Conservation (phyloP, 495 filamentous ascomycete genomes). For the Neurospora hispaniola region DNA sequence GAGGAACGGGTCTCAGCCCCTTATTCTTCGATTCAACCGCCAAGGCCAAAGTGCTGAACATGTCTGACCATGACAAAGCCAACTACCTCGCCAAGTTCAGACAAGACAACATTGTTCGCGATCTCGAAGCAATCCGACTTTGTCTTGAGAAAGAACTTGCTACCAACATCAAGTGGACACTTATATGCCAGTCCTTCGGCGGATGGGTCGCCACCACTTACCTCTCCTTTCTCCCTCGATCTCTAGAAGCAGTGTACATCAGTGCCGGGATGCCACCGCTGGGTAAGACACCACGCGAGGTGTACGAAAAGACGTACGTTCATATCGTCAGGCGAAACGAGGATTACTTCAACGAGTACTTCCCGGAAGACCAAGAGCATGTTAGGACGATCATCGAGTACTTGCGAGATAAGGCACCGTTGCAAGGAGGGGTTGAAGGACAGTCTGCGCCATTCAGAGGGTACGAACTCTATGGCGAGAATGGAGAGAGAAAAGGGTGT, state of each 20-base stretch:
- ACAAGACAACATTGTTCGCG: constrained; percentile 77
- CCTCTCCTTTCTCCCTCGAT: constrained; percentile 61
- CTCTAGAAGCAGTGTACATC: constrained; percentile 66
- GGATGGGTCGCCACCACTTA: constrained; percentile 76
- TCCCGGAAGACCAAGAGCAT: constrained; percentile 53
- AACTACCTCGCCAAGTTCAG: constrained; percentile 69
- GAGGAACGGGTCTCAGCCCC: constrained; percentile 73
- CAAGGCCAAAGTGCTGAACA: not conserved
- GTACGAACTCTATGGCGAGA: not conserved
- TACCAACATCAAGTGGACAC: constrained; percentile 51
- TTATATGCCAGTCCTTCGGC: constrained; percentile 81
- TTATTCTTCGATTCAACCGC: constrained; percentile 56
- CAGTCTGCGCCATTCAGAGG: constrained; percentile 28
- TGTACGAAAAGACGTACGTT: constrained; percentile 57
- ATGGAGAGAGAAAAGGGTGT: not conserved
- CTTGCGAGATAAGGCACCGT: constrained; percentile 39
- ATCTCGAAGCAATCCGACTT: constrained; percentile 74
- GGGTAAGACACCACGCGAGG: constrained; percentile 52
- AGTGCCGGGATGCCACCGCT: constrained; percentile 71
- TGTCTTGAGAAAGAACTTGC: constrained; percentile 28
- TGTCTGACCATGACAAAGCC: constrained; percentile 43
- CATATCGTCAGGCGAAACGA: constrained; percentile 50
- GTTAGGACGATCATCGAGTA: constrained; percentile 56
- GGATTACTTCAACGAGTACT: constrained; percentile 63
- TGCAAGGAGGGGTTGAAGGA: constrained; percentile 40